These are phyloP conservation scores for Eragrostis curvula DNA, from an alignment of 176 grass and related monocot genomes.

Conservation along the genomic window DNA sequence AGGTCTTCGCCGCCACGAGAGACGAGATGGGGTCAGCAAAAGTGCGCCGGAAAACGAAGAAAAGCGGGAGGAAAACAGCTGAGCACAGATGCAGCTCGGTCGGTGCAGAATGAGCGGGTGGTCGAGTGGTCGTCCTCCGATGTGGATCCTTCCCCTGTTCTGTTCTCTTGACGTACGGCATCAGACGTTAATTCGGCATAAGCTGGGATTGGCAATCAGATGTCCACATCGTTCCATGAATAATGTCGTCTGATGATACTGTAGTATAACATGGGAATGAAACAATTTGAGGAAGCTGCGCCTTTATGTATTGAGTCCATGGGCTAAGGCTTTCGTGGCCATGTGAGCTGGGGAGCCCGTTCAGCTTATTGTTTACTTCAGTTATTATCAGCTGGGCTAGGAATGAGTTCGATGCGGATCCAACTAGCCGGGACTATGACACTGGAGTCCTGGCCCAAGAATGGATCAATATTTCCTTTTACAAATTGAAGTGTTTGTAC, in stretches of 20 bases:
- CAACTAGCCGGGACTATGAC: too few species aligned
- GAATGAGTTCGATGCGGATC: too few species aligned
- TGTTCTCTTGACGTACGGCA: neutral
- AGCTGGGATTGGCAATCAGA: neutral
- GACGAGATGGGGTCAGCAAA: neutral
- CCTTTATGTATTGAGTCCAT: too few species aligned
- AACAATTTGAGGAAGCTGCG: too few species aligned
- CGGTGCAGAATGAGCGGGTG: neutral
- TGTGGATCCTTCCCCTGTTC: constrained; percentile 1
- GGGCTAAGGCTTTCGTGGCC: too few species aligned
- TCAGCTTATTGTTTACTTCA: too few species aligned
- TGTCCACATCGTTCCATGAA: neutral
- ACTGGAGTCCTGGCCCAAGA: too few species aligned
- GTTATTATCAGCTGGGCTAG: too few species aligned
- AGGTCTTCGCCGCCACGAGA: constrained; percentile 13
- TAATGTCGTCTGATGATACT: neutral
- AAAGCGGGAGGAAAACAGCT: neutral
- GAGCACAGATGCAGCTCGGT: neutral
- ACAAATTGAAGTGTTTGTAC: too few species aligned
- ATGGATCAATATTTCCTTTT: too few species aligned
- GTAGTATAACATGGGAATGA: too few species aligned
- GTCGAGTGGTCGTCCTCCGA: neutral
- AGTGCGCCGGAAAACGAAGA: neutral
- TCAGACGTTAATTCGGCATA: neutral
- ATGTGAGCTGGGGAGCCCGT: too few species aligned